Base-by-base conservation (phyloP, 768 basidiomycete species). In the Chalciporus pseudorubinellus region DNA sequence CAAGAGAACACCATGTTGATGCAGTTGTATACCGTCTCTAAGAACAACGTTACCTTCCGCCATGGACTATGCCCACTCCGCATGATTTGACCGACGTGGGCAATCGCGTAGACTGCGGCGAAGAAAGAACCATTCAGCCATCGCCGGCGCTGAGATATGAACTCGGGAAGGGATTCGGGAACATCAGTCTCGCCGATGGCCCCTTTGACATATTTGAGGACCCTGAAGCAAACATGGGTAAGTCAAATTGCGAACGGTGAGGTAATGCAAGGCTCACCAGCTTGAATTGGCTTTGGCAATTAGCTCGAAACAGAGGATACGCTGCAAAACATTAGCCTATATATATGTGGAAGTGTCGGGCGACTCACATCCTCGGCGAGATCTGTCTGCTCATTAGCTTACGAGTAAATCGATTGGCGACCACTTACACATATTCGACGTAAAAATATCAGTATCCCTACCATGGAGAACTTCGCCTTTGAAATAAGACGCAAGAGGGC, bases 51-150 rank as follows among this genome's bases (percentile, higher is more conserved):
- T 36, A 78, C 57, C 67, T 97, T 97, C 24, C 94, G 80, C 43
- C 78, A 66, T 18, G 83, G 58, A 57, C 89, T 89, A 65, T 99
- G 95, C 1, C 67, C 67, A 50, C 69, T 70, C 13, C 65, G 65
- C 65, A 69, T 69, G 22, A 67, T 65, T 51, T 69, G 67, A 44
- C 67, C 69, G 8, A 66, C 67, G 45, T 98, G 94, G 3, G 90
- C 89, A 40, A 98, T 82, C 3, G 95, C 89, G 69, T 98, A 99
- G 7, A 92, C 87, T 6, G 91, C 87, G 7, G 94, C 95, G 61
- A 98, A 98, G 73, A 98, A 92, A 2, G 92, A 95, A 2, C 95
- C 95, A 56, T 91, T 90, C 4, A 91, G 76, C 89, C 86, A 95
- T 58, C 93, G 83, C 44, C 93, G 80, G 6, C 94, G 84, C 62